These are phyloP conservation scores for Mortierella sp. DNA, from an alignment of 371 early-diverging fungal species.

Conservation along the genomic window DNA sequence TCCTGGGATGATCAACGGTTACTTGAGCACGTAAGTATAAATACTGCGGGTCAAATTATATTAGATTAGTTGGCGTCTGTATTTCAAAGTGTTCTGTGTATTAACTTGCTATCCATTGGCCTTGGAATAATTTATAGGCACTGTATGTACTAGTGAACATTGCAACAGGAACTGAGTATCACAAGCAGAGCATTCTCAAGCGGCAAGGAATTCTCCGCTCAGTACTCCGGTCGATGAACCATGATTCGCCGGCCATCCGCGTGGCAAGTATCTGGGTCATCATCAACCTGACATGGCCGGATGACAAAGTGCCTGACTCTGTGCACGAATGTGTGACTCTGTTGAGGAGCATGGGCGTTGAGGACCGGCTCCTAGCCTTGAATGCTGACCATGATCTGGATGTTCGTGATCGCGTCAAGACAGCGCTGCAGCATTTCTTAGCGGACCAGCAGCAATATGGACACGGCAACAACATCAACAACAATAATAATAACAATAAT, in stretches of 20 bases:
- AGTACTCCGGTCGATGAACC: slow-evolving; percentile 73
- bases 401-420: slow-evolving; percentile 83
- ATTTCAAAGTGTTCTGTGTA: background rate
- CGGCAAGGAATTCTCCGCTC: slow-evolving; percentile 68
- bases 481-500: background rate
- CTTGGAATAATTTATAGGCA: slow-evolving; percentile 58
- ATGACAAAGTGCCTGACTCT: slow-evolving; percentile 64
- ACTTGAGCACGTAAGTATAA: slow-evolving; percentile 60
- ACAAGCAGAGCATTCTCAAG: slow-evolving; percentile 76
- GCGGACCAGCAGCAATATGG: slow-evolving; percentile 40
- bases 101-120: background rate
- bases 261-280: slow-evolving; percentile 85
- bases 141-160: slow-evolving; percentile 82
- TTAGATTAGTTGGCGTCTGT: background rate
- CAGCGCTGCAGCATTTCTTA: slow-evolving; percentile 74
- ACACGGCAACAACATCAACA: background rate
- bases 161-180: slow-evolving; percentile 78
- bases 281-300: slow-evolving; percentile 88
- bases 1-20: slow-evolving; percentile 51
- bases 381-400: slow-evolving; percentile 73
- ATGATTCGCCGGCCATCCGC: slow-evolving; percentile 76
- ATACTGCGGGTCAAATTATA: background rate
- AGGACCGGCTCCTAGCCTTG: slow-evolving; percentile 68
- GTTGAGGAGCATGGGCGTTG: slow-evolving; percentile 72
- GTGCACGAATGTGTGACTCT: slow-evolving; percentile 59